Conservation (phyloP, 2,329 filamentous ascomycete genomes). For the Xylariaceae sp. region DNA sequence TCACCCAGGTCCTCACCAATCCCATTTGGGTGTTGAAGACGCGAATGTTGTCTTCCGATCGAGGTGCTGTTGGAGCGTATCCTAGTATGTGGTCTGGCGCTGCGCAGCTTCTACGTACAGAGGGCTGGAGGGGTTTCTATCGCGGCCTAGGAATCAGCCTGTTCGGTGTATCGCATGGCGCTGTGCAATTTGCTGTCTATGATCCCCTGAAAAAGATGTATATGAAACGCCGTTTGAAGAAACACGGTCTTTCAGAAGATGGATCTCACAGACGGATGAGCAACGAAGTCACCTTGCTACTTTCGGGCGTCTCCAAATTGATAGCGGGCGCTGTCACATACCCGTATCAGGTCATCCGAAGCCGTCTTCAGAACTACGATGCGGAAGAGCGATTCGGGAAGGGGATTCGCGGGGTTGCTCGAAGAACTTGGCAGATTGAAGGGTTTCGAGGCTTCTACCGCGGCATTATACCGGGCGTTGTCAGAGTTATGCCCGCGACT, state of each 20-base stretch:
- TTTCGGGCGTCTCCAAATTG: conserved; percentile 80
- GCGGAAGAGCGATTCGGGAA: conserved; percentile 71
- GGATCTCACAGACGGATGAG: conserved; percentile 45
- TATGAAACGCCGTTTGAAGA: conserved; percentile 41
- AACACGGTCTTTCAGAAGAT: conserved; percentile 21
- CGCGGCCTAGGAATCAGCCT: conserved; percentile 79
- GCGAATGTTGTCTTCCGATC: conserved; percentile 87
- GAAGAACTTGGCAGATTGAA: conserved; percentile 74
- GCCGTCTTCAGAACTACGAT: conserved; percentile 85
- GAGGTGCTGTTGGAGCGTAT: conserved; percentile 74
- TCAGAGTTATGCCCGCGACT: conserved; percentile 88
- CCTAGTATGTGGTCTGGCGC: conserved; percentile 71
- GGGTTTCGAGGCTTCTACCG: conserved; percentile 86
- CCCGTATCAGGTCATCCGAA: conserved; percentile 89
- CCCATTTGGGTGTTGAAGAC: conserved; percentile 99
- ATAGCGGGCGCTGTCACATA: conserved; percentile 89
- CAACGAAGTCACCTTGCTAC: conserved; percentile 74
- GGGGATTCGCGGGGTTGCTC: conserved; percentile 66
- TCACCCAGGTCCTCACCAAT: conserved; percentile 83
- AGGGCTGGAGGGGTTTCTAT: conserved; percentile 82
- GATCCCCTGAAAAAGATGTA: conserved; percentile 64
- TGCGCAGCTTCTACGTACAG: conserved; percentile 61
- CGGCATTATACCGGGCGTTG: conserved; percentile 82
- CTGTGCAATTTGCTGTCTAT: conserved; percentile 94
- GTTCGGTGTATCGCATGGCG: conserved; percentile 85